Base-by-base conservation (phyloP, 2,329 filamentous ascomycete species). In the Colletotrichum tamarilloi region DNA sequence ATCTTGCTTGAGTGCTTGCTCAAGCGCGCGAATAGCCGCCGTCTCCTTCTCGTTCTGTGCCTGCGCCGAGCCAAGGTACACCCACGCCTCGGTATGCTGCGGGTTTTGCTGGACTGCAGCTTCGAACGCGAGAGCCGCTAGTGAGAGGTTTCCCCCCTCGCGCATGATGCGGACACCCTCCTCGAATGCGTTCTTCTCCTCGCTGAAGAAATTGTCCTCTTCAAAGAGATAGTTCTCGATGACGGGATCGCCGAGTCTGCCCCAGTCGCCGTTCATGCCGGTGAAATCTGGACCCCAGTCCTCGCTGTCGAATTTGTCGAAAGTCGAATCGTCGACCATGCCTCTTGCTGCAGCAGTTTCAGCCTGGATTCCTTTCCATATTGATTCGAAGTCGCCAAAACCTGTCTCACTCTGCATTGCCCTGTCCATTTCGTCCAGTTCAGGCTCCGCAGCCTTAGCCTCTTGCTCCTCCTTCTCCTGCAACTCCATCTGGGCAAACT, bases 11-110 rank as follows among this genome's bases (percentile, higher is more conserved):
- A 98, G 85, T 1, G 96, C 95, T 81, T 97, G 94, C 83, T 98
- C 96, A 73, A 98, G 87, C 3, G 97, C 97, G 42, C 97, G 92
- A 76, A 99, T 98, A 2, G 97, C 97, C 0, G 97, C 96, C 9
- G 95, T 93, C 83, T 99, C 97, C 85, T 99, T 99, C 83, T 99
- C 97, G 82, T 99, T 99, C 82, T 99, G 97, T 24, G 97, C 97
- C 84, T 99, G 97, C 22, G 95, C 94, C 67, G 93, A 92, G 66
- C 97, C 97, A 38, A 99, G 90, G 78, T 95, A 93, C 11, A 95
- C 94, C 97, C 97, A 99, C 3, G 97, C 97, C 67, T 97, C 94
- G 49, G 96, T 91, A 81, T 98, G 96, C 67, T 93, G 88, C 0
- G 95, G 91, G 75, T 98, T 92, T 84, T 96, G 95, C 82, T 98